A percentile compares a stretch with the other conserved stretches of the same genome.
These are phyloP conservation scores for Spencermartinsiella europaea DNA, from an alignment of 805 yeast species.

Conservation along the genomic window DNA sequence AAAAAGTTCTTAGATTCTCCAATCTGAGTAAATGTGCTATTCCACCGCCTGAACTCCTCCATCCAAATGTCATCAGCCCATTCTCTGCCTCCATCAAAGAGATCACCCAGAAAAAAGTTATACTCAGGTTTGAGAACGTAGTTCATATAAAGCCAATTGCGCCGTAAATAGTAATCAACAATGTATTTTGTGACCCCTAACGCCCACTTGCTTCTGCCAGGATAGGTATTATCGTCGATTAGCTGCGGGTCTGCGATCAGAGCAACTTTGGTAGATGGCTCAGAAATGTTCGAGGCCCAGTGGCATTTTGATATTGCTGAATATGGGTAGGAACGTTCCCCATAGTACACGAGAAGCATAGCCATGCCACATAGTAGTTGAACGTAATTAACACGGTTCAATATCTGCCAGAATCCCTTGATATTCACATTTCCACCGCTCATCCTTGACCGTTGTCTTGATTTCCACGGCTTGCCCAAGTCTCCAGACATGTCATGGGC, in stretches of 20 bases:
- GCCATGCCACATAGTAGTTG: conserved; percentile 33
- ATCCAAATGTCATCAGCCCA: conserved; percentile 71
- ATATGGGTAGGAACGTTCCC: conserved; percentile 49
- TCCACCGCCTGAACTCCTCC: conserved; percentile 64
- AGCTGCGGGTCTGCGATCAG: conserved; percentile 92
- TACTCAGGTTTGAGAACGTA: conserved; percentile 63
- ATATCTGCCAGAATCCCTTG: not conserved
- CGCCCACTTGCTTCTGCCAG: conserved; percentile 50
- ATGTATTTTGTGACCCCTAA: conserved; percentile 54
- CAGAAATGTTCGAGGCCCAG: conserved; percentile 42
- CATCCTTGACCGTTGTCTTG: not conserved
- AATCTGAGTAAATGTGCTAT: conserved; percentile 55
- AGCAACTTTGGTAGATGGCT: conserved; percentile 34
- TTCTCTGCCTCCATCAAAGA: conserved; percentile 91
- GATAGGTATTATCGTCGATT: conserved; percentile 84
- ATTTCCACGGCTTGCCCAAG: conserved; percentile 2
- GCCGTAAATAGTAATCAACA: conserved; percentile 72
- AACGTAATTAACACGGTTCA: conserved; percentile 13
- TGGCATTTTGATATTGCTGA: conserved; percentile 43
- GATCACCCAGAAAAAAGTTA: conserved; percentile 78
- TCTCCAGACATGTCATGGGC: conserved; percentile 2
- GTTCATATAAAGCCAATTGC: conserved; percentile 64
- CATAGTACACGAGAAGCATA: conserved; percentile 44
- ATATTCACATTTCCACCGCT: not conserved
- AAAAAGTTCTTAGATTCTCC: conserved; percentile 40